Evolutionary conservation across 345 rosid genomes (phyloP), one percentile per base, ranked within the genome.

Genomic region (Syzygium aqueum): DNA sequence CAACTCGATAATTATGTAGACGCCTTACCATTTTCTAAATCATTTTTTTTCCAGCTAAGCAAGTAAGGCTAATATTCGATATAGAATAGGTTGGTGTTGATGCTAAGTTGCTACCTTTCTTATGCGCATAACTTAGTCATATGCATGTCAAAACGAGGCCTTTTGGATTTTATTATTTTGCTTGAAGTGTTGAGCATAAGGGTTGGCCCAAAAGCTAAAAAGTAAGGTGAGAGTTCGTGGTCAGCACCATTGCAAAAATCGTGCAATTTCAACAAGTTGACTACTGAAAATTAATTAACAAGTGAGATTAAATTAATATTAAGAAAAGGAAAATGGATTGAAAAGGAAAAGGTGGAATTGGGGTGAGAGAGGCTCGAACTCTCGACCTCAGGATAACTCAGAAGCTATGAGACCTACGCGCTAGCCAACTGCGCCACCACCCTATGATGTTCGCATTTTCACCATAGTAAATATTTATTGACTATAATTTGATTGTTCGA

Each of bases 381-480:
- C 98, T 95, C 98, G 94, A 96, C 98, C 96, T 94, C 97, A 93
- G 98, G 97, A 95, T 96, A 4, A 89, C 98, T 94, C 96, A 51
- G 85, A 82, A 91, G 96, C 98, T 93, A 94, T 94, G 98, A 94
- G 97, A 97, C 95, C 98, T 93, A 92, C 97, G 96, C 95, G 97
- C 99, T 95, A 95, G 94, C 96, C 98, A 96, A 96, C 98, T 94
- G 97, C 98, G 95, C 97, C 96, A 93, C 97, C 95, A 92, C 95
- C 96, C 96, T 96, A 0, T 16, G 12, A 2, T 16, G 21, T 30
- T 16, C 10, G 5, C 0, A 0, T 6, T 0, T 0, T 0, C 37
- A 7, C 37, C 0, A 65, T 28, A 63, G 1, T 3, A 0, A 7
- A 15, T 28, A 28, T 14, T 15, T 65, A 59, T 4, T 25, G 0